Percentiles rank a stretch among this genome's conserved stretches.
Evolutionary conservation across 2,329 filamentous ascomycete genomes (phyloP).

Genomic region (Epichloe aotearoae): DNA sequence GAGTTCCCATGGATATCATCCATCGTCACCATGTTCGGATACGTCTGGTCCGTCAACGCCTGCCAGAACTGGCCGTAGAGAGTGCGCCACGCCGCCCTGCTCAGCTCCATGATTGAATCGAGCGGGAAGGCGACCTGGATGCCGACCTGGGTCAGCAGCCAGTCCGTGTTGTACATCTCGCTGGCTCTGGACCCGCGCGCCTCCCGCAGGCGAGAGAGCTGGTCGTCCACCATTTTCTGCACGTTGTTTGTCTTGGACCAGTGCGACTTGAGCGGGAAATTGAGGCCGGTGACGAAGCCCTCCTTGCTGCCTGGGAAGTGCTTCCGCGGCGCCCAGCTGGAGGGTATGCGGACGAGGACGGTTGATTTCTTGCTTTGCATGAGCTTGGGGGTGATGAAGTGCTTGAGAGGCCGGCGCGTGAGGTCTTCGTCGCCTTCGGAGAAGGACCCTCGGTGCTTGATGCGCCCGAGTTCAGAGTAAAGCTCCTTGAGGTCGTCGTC

Average conservation of each 20-base stretch:
- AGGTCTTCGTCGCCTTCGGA: conserved; percentile 12
- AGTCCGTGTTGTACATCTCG: conserved; percentile 14
- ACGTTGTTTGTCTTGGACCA: conserved; percentile 12
- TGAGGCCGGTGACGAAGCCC: conserved; percentile 15
- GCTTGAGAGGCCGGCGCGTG: conserved; percentile 12
- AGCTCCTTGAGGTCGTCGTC: conserved; percentile 6
- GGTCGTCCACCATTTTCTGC: conserved; percentile 10
- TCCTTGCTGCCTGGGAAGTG: conserved; percentile 13
- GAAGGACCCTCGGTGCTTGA: conserved; percentile 12
- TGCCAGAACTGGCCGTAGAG: conserved; percentile 15
- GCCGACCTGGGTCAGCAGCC: conserved; percentile 13
- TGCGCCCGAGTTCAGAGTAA: conserved; percentile 10
- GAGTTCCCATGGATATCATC: conserved; percentile 15
- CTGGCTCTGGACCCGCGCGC: conserved; percentile 6
- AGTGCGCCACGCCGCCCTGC: conserved; percentile 9
- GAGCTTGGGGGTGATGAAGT: conserved; percentile 11
- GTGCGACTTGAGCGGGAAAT: conserved; percentile 13
- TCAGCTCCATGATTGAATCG: conserved; percentile 6
- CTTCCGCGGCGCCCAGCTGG: conserved; percentile 9
- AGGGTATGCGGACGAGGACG: conserved; percentile 17
- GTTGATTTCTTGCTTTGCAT: conserved; percentile 8
- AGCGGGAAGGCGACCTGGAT: background rate
- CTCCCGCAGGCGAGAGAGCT: conserved; percentile 9
- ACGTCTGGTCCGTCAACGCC: conserved; percentile 10
- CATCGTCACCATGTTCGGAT: conserved; percentile 22